These are phyloP conservation scores for Phaeosphaeria sp. DNA, from an alignment of 2,329 filamentous ascomycete genomes.

Conservation along the genomic window DNA sequence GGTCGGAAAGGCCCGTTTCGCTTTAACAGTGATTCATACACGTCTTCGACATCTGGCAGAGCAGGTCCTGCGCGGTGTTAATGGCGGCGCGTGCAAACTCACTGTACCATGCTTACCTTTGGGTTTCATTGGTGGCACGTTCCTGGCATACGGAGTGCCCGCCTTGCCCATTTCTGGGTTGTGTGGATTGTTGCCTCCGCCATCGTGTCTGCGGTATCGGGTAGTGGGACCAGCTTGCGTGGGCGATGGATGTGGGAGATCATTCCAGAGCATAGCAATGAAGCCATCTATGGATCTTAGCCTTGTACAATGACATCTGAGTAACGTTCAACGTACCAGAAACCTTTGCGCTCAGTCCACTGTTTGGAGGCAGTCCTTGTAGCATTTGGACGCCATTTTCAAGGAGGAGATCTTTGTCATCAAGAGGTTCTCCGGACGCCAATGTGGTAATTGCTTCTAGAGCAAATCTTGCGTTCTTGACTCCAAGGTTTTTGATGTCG, in stretches of 20 bases:
- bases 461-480: slow-evolving; percentile 50
- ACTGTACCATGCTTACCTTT: slow-evolving; percentile 46
- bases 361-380: slow-evolving; percentile 58
- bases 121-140: slow-evolving; percentile 62
- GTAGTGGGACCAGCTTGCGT: slow-evolving; percentile 55
- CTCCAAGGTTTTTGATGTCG: slow-evolving; percentile 64
- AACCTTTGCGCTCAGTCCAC: slow-evolving; percentile 55
- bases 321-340: slow-evolving; percentile 27
- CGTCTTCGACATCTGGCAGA: slow-evolving; percentile 67
- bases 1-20: slow-evolving; percentile 63
- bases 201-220: slow-evolving; percentile 50
- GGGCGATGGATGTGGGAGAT: slow-evolving; percentile 59
- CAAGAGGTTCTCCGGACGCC: slow-evolving; percentile 67
- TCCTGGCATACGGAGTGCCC: slow-evolving; percentile 60
- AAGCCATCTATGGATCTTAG: slow-evolving; percentile 48
- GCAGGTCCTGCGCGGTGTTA: slow-evolving; percentile 42
- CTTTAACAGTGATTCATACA: slow-evolving; percentile 69
- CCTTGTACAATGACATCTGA: neutral
- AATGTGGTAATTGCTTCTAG: slow-evolving; percentile 68
- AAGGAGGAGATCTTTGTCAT: slow-evolving; percentile 61
- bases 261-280: slow-evolving; percentile 61
- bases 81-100: slow-evolving; percentile 38
- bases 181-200: slow-evolving; percentile 58
- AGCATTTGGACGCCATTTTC: slow-evolving; percentile 62
- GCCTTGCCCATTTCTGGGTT: slow-evolving; percentile 61